These are phyloP conservation scores for Sarocladium brachiariae DNA, from an alignment of 2,329 filamentous ascomycete species.

Conservation along the genomic window DNA sequence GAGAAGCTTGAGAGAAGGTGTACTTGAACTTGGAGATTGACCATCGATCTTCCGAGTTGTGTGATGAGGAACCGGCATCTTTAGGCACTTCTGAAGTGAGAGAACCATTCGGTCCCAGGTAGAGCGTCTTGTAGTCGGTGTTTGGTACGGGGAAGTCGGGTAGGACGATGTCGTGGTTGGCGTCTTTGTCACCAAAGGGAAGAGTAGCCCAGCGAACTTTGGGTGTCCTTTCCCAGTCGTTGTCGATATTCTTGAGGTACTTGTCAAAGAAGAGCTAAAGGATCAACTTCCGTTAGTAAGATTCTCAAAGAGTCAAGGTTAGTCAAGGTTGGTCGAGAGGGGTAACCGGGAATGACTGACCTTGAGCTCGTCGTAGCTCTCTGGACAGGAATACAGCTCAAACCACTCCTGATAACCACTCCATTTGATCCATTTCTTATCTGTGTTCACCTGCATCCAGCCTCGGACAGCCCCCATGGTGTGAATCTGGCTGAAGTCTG, in stretches of 20 bases:
- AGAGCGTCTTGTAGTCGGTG: background rate
- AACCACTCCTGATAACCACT: constrained; percentile 7
- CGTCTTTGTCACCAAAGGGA: background rate
- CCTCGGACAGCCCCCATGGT: constrained; percentile 26
- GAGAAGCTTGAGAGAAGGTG: constrained; percentile 30
- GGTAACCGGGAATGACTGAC: background rate
- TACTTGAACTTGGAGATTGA: constrained; percentile 26
- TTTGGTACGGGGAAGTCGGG: background rate
- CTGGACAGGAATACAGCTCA: constrained; percentile 1
- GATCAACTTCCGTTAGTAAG: no score
- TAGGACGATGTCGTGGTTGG: background rate
- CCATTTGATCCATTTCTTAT: constrained; percentile 24
- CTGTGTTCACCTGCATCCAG: constrained; percentile 13
- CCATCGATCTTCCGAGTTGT: constrained; percentile 21
- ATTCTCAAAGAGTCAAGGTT: no score
- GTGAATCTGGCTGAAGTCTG: constrained; percentile 15
- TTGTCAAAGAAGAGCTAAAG: constrained; percentile 2
- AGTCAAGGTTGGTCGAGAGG: no score
- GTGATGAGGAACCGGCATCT: constrained; percentile 13
- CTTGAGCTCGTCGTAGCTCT: constrained; percentile 2
- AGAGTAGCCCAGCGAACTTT: constrained; percentile 1
- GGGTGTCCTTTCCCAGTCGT: background rate
- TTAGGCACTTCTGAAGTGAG: background rate
- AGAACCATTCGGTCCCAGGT: background rate
- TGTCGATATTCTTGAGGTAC: constrained; percentile 1